Percentiles rank a stretch among this genome's conserved stretches.
These are phyloP conservation scores for Thelonectria blattea DNA, from an alignment of 2,329 filamentous ascomycete species.

Conservation along the genomic window DNA sequence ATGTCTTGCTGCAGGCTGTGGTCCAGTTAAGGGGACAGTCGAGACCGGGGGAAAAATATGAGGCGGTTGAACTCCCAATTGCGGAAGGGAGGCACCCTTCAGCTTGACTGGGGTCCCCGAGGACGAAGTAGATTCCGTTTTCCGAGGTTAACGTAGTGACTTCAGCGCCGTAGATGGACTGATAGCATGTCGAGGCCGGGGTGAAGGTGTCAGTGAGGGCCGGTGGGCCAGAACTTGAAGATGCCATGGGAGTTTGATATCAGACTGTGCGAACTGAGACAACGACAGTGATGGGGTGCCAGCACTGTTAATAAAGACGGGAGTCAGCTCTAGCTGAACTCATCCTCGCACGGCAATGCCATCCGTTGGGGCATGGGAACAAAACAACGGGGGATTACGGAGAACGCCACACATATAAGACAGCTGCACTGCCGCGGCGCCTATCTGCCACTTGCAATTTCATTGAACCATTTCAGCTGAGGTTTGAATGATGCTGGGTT, in stretches of 20 bases:
- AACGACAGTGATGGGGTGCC: not conserved
- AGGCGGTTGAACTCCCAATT: not conserved
- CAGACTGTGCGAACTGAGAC: not conserved
- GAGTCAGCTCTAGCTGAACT: not conserved
- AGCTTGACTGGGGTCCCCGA: not conserved
- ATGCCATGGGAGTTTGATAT: not conserved
- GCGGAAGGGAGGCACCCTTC: not conserved
- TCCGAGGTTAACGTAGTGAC: not conserved
- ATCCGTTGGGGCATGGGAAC: not conserved
- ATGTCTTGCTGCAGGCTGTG: too few species aligned
- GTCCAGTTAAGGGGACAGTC: not conserved
- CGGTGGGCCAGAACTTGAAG: not conserved
- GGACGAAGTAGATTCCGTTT: not conserved
- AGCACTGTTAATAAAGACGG: not conserved
- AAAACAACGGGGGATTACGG: not conserved
- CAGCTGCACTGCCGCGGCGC: not conserved
- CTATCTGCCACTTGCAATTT: not conserved
- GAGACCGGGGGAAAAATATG: constrained; percentile 4
- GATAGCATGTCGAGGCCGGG: not conserved
- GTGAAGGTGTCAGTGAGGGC: not conserved
- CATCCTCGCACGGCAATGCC: not conserved
- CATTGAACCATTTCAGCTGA: not conserved
- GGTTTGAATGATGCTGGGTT: not conserved
- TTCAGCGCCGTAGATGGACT: not conserved
- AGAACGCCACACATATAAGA: constrained; percentile 1